Evolutionary conservation across 129 eudicot species (phyloP), one percentile per base, ranked within the genome.

Genomic region (Heracleum sosnowskyi): DNA sequence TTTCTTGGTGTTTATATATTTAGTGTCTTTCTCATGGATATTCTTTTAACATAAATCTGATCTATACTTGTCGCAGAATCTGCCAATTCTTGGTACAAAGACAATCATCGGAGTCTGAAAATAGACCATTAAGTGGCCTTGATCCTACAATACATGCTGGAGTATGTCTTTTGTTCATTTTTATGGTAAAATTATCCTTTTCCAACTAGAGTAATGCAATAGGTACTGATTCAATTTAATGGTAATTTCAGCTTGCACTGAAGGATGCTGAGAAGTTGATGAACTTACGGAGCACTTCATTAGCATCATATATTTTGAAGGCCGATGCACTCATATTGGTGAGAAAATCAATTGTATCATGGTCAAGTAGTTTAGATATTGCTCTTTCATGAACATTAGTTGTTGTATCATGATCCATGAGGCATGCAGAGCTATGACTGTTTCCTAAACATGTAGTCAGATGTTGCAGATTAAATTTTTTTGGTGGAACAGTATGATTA

Each of bases 81-180:
- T 85, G 91, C 78, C 91, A 89, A 53, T 96, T 88, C 82, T 86
- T 96, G 79, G 85, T 75, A 86, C 82, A 81, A 80, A 92, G 99
- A 80, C 89, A 95, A 74, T 78, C 99, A 53, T 84, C 97, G 73
- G 90, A 83, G 74, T 90, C 97, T 53, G 99, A 96, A 83, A 83
- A 79, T 77, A 87, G 93, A 78, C 92, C 99, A 68, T 81, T 96
- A 86, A 90, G 87, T 84, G 97, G 99, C 78, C 87, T 92, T 86
- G 99, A 96, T 85, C 99, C 99, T 81, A 96, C 97, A 57, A 90
- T 88, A 29, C 95, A 92, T 89, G 99, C 99, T 47, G 91, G 93
- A 57, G 99, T 96, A 87, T 77, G 86, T 45, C 55, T 39, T 45
- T 62, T 83, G 53, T 72, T 64, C 70, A 35, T 60, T 53, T 40